These are phyloP conservation scores for Echinosophora koreensis DNA, from an alignment of 306 rosid genomes.

Conservation along the genomic window DNA sequence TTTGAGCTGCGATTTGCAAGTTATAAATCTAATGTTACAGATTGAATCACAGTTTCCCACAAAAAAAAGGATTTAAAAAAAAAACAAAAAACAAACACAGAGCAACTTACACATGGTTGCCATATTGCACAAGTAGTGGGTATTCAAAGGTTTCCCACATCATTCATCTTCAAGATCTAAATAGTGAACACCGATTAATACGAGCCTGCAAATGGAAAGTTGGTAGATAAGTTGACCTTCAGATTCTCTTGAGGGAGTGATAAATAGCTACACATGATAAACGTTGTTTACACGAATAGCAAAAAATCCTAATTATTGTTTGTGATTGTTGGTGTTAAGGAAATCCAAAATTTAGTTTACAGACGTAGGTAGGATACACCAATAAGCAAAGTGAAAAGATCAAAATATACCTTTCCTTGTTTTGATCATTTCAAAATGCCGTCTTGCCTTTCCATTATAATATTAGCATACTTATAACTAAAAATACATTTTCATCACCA, in stretches of 20 bases:
- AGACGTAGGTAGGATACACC: background rate
- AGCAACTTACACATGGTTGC: constrained; percentile 56
- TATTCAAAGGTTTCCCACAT: constrained; percentile 54
- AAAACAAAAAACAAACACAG: background rate
- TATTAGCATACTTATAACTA: background rate
- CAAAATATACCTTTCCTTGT: constrained; percentile 1
- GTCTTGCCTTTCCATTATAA: background rate
- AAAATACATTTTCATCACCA: background rate
- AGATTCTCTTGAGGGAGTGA: constrained; percentile 11
- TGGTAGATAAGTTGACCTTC: constrained; percentile 43
- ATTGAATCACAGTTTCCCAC: constrained; percentile 24
- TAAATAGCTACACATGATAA: constrained; percentile 20
- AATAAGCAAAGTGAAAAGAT: constrained; percentile 1
- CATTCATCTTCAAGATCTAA: constrained; percentile 66
- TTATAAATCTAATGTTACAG: constrained; percentile 4
- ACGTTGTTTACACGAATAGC: background rate
- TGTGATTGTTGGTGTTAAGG: constrained; percentile 8
- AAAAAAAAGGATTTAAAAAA: background rate
- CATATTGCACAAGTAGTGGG: constrained; percentile 50
- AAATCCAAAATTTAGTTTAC: background rate
- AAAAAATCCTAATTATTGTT: background rate
- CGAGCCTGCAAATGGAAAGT: constrained; percentile 80
- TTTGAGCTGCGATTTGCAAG: constrained; percentile 10
- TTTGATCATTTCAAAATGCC: constrained; percentile 23
- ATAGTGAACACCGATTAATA: constrained; percentile 64